phyloP scores from a whole-genome alignment of 202 grass and related monocot genomes.

The Brachypodium distachyon region DNA sequence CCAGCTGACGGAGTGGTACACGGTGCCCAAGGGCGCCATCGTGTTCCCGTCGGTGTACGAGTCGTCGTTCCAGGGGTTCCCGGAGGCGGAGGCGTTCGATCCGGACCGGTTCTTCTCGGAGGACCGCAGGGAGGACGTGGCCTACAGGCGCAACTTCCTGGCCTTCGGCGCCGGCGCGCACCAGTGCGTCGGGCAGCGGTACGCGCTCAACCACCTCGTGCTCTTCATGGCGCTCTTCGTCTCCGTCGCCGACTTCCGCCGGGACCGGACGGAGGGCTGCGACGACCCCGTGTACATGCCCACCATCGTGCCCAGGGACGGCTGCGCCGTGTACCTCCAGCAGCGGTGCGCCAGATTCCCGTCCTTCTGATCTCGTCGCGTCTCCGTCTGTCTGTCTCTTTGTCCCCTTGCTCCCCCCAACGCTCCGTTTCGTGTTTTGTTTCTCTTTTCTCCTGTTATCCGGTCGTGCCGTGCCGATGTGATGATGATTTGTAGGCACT shows the following conservation, averaged over 20 bases:
- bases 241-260: constrained; percentile 61
- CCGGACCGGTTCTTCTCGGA: constrained; percentile 82
- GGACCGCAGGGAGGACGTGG: constrained; percentile 59
- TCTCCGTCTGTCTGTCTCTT: too few relatives aligned
- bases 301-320: constrained; percentile 83
- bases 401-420: not conserved
- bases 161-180: constrained; percentile 92
- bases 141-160: constrained; percentile 79
- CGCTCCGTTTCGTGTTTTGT: not conserved
- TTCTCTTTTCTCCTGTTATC: not conserved
- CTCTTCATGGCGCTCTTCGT: constrained; percentile 86
- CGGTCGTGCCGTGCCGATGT: not conserved
- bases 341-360: constrained; percentile 37
- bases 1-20: constrained; percentile 90
- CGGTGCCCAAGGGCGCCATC: constrained; percentile 84
- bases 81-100: constrained; percentile 56
- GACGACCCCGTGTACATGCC: constrained; percentile 83
- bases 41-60: constrained; percentile 93
- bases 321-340: constrained; percentile 50
- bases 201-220: constrained; percentile 87
- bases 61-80: constrained; percentile 92
- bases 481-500: constrained; percentile 27
- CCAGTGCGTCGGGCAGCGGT: constrained; percentile 93
- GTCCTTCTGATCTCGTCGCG: constrained; percentile 8
- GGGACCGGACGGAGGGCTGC: constrained; percentile 45